Evolutionary conservation across 1,139 yeast genomes (phyloP).

Genomic region (Pichia cactophila): DNA sequence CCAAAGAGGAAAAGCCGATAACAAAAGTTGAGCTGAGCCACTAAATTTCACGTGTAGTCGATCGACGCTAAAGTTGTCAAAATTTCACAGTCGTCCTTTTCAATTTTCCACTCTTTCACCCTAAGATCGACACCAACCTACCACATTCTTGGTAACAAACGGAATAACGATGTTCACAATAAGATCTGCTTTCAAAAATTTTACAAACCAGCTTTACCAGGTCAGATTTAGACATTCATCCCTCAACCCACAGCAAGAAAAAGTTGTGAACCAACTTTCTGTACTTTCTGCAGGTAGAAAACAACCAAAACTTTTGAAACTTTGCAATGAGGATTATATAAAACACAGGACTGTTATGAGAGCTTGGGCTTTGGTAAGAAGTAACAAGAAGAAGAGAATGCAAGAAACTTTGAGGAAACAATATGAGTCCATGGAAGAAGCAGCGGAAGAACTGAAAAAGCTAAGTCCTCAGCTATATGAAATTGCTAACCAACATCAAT

Average conservation of each 20-base stretch:
- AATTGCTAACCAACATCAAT: constrained; percentile 42
- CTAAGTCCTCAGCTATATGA: constrained; percentile 41
- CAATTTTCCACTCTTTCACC: not conserved
- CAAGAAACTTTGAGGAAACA: constrained; percentile 49
- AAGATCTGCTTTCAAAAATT: not conserved
- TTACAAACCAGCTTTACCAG: constrained; percentile 10
- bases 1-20: not conserved
- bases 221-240: constrained; percentile 33
- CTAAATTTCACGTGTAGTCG: not conserved
- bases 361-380: constrained; percentile 69
- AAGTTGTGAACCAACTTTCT: constrained; percentile 62
- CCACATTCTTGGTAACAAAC: too few relatives aligned
- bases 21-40: not conserved
- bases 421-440: constrained; percentile 57
- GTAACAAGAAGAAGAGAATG: constrained; percentile 33
- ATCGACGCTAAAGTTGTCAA: not conserved
- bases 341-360: constrained; percentile 78
- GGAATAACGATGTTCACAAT: not conserved
- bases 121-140: too few relatives aligned
- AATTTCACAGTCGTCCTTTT: too few relatives aligned
- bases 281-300: constrained; percentile 82
- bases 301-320: constrained; percentile 72
- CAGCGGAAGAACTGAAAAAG: constrained; percentile 63
- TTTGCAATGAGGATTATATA: constrained; percentile 73
- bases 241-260: constrained; percentile 25